Percentiles rank a stretch among this genome's conserved stretches.
Conservation (phyloP, 2,329 filamentous ascomycete species). For the Xylariaceae sp. region DNA sequence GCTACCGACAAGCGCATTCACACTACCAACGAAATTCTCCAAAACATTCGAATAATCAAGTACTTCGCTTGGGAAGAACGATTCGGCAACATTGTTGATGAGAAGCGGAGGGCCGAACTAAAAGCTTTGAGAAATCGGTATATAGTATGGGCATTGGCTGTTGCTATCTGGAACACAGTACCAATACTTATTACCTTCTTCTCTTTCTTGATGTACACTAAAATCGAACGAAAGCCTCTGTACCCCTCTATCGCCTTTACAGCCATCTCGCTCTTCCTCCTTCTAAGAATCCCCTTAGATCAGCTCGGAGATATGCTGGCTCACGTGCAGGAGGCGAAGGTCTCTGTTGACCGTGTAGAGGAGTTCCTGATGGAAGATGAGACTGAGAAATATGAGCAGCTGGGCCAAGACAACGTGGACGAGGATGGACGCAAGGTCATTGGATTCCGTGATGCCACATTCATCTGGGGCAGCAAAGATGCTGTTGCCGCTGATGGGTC, state of each 20-base stretch:
- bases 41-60: conserved; percentile 98
- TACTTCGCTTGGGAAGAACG: conserved; percentile 98
- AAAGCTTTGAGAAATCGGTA: conserved; percentile 75
- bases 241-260: conserved; percentile 94
- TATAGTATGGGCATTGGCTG: conserved; percentile 84
- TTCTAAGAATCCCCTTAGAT: conserved; percentile 87
- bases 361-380: conserved; percentile 90
- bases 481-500: conserved; percentile 58
- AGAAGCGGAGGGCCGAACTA: conserved; percentile 77
- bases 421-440: conserved; percentile 68
- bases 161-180: conserved; percentile 94
- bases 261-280: conserved; percentile 89
- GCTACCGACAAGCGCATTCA: conserved; percentile 95
- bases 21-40: conserved; percentile 91
- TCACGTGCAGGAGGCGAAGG: conserved; percentile 94
- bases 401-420: conserved; percentile 64
- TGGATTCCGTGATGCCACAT: conserved; percentile 76
- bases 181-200: conserved; percentile 94
- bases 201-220: conserved; percentile 89
- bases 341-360: conserved; percentile 94
- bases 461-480: conserved; percentile 78
- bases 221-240: conserved; percentile 81
- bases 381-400: conserved; percentile 88
- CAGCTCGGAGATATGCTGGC: conserved; percentile 98
- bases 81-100: conserved; percentile 79